Conservation (phyloP, 805 yeast species). For the Teunomyces pallodes region DNA sequence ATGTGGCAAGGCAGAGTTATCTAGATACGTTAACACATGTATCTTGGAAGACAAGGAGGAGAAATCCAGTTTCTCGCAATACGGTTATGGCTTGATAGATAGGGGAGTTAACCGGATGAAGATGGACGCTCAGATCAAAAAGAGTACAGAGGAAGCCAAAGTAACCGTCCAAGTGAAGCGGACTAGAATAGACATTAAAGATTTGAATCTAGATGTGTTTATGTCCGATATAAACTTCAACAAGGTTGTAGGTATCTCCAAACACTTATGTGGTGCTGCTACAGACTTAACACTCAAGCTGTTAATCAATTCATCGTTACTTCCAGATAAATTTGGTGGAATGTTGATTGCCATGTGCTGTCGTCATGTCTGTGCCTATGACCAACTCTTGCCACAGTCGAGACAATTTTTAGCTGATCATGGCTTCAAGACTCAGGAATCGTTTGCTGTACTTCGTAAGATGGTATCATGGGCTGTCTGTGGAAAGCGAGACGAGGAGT, state of each 20-base stretch:
- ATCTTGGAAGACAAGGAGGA: conserved; percentile 20
- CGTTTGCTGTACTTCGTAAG: conserved; percentile 53
- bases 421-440: conserved; percentile 30
- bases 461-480: conserved; percentile 89
- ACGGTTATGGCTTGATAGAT: conserved; percentile 65
- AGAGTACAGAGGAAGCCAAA: conserved; percentile 43
- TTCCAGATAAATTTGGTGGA: conserved; percentile 42
- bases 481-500: conserved; percentile 43
- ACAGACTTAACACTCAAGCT: conserved; percentile 81
- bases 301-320: conserved; percentile 40
- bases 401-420: conserved; percentile 32
- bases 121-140: conserved; percentile 63
- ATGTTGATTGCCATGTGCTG: conserved; percentile 90
- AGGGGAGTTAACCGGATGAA: conserved; percentile 77
- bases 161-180: conserved; percentile 37
- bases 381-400: conserved; percentile 51
- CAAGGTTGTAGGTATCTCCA: conserved; percentile 64
- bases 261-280: conserved; percentile 92
- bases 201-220: conserved; percentile 52
- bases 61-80: conserved; percentile 6
- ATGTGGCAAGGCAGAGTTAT: conserved; percentile 84
- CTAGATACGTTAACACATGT: conserved; percentile 55
- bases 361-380: conserved; percentile 73
- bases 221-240: conserved; percentile 22
- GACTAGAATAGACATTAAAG: conserved; percentile 77